Conservation (phyloP, 345 rosid genomes). For the Hirschfeldia incana region DNA sequence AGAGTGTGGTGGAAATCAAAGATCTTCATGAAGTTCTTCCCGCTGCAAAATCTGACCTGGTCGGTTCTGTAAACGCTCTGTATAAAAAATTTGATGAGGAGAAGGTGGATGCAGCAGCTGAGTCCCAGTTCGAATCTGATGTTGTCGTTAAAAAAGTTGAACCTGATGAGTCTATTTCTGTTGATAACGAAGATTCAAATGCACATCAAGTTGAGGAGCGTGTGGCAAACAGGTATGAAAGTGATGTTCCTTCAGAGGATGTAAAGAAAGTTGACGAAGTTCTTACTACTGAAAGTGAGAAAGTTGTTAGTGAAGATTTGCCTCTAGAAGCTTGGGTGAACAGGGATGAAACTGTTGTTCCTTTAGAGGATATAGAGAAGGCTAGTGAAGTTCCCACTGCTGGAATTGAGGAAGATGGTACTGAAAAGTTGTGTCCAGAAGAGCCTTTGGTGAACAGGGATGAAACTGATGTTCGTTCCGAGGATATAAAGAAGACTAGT, state of each 20-base stretch:
- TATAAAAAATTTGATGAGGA: slow-evolving; percentile 59
- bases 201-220: slow-evolving; percentile 43
- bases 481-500: slow-evolving; percentile 36
- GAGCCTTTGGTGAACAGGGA: slow-evolving; percentile 45
- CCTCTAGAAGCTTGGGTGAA: slow-evolving; percentile 47
- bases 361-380: slow-evolving; percentile 34
- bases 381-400: slow-evolving; percentile 27
- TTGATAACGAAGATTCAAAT: slow-evolving; percentile 38
- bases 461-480: slow-evolving; percentile 17
- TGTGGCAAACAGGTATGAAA: slow-evolving; percentile 39
- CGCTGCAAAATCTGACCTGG: slow-evolving; percentile 48
- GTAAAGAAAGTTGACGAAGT: slow-evolving; percentile 10
- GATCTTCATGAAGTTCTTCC: slow-evolving; percentile 84
- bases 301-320: slow-evolving; percentile 18
- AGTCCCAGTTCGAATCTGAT: slow-evolving; percentile 46
- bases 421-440: slow-evolving; percentile 27
- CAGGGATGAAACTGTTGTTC: slow-evolving; percentile 25
- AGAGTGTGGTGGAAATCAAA: slow-evolving; percentile 56
- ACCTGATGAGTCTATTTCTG: slow-evolving; percentile 39
- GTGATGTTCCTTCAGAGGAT: slow-evolving; percentile 30
- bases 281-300: slow-evolving; percentile 35
- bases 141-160: slow-evolving; percentile 41
- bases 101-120: slow-evolving; percentile 44
- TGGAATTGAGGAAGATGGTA: slow-evolving; percentile 39
- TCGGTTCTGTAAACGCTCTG: slow-evolving; percentile 40